Evolutionary conservation across 352 stramenopile genomes (phyloP), one percentile per base, ranked within the genome.

Genomic region (Phytophthora nicotianae): DNA sequence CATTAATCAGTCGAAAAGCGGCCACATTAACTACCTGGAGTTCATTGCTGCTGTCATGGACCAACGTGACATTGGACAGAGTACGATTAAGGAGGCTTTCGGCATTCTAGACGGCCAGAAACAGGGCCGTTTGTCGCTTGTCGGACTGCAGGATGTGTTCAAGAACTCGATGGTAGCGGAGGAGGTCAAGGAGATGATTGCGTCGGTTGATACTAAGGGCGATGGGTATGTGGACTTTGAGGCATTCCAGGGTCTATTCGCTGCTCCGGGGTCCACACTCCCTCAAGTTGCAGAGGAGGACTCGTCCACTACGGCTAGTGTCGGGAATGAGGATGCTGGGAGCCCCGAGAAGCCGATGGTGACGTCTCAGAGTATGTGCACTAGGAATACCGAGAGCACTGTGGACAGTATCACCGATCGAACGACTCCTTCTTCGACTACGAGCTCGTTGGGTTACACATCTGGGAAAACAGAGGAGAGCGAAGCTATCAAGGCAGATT

Each of bases 1-100:
- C 13, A 92, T 93, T 48, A 90, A 93, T 54, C 84, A 91, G 62
- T 90, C 79, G 27, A 91, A 90, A 58, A 83, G 64, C 8, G 89
- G 90, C 0, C 65, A 90, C 33, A 96, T 99, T 29, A 90, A 97
- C 59, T 98, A 98, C 63, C 89, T 97, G 5, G 96, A 99, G 78
- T 98, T 98, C 74, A 84, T 98, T 59, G 96, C 95, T 8, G 96
- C 95, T 3, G 95, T 93, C 6, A 88, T 99, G 65, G 92, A 98
- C 64, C 77, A 95, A 54, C 85, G 89, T 35, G 81, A 90, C 17
- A 89, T 95, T 53, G 81, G 78, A 14, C 91, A 98, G 71, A 95
- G 97, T 56, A 92, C 89, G 3, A 88, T 98, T 62, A 96, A 95
- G 37, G 92, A 98, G 50, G 90, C 90, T 0, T 97, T 97, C 55